Conservation (phyloP, 2,329 filamentous ascomycete genomes). For the Sphaerostilbella broomeana region DNA sequence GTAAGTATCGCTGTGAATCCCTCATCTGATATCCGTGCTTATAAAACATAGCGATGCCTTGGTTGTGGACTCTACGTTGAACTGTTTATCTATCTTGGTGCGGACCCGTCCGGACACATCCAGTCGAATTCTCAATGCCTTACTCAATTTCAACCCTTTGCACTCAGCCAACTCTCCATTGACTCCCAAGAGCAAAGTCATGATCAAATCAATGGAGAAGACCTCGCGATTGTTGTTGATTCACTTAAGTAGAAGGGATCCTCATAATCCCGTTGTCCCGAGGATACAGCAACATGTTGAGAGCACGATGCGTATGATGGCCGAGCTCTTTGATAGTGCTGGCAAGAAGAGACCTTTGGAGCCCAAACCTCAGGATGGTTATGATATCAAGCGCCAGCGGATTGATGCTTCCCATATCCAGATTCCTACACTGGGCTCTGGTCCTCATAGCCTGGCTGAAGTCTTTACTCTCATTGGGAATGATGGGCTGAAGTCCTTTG, state of each 20-base stretch:
- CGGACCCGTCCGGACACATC: slow-evolving; percentile 74
- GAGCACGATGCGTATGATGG: slow-evolving; percentile 68
- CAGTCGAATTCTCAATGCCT: slow-evolving; percentile 75
- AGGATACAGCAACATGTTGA: slow-evolving; percentile 87
- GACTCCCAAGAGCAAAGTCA: slow-evolving; percentile 71
- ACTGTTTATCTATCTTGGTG: slow-evolving; percentile 76
- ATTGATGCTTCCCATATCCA: slow-evolving; percentile 43
- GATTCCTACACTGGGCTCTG: slow-evolving; percentile 65
- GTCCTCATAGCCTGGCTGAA: slow-evolving; percentile 71
- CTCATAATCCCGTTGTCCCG: slow-evolving; percentile 64
- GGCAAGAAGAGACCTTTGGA: slow-evolving; percentile 70
- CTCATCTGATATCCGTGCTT: too few relatives aligned
- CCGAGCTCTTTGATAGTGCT: slow-evolving; percentile 73
- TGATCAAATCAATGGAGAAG: slow-evolving; percentile 90
- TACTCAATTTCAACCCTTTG: slow-evolving; percentile 88
- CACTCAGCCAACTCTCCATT: slow-evolving; percentile 70
- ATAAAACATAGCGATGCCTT: slow-evolving; percentile 63
- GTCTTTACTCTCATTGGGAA: slow-evolving; percentile 79
- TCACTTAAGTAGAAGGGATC: slow-evolving; percentile 80
- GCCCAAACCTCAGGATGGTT: slow-evolving; percentile 61
- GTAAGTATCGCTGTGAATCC: too few relatives aligned
- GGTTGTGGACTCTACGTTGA: slow-evolving; percentile 84
- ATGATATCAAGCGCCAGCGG: slow-evolving; percentile 80
- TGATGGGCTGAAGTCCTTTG: slow-evolving; percentile 67
- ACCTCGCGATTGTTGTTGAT: slow-evolving; percentile 79